phyloP scores from a whole-genome alignment of 345 rosid genomes.

The Gossypium longicalyx region DNA sequence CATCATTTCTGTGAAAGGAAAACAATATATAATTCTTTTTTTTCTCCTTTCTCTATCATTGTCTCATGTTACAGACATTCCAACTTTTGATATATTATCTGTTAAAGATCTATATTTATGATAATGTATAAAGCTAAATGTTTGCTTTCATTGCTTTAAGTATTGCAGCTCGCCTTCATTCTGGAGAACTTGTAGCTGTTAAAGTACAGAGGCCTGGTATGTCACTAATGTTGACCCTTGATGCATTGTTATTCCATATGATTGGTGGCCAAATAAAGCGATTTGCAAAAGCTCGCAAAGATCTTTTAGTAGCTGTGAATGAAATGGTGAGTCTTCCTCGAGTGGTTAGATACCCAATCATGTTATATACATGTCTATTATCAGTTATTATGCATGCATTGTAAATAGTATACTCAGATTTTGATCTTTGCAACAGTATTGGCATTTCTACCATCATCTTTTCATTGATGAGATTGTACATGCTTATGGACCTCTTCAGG shows the following conservation, averaged over 20 bases:
- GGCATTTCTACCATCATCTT: constrained; percentile 13
- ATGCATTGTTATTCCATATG: constrained; percentile 82
- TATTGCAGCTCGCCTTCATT: constrained; percentile 89
- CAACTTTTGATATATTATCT: neutral
- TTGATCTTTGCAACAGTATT: neutral
- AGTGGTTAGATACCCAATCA: neutral
- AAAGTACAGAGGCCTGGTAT: constrained; percentile 98
- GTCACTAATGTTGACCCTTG: constrained; percentile 73
- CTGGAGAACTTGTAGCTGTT: constrained; percentile 97
- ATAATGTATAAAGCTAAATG: constrained; percentile 21
- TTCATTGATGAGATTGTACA: constrained; percentile 25
- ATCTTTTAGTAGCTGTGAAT: constrained; percentile 87
- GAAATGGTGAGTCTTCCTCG: constrained; percentile 63
- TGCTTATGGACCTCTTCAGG: constrained; percentile 42
- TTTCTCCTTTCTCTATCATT: neutral
- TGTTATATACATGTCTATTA: neutral
- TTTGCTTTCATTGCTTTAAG: constrained; percentile 36
- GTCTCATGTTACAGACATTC: neutral
- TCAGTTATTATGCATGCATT: neutral
- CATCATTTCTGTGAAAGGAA: constrained; percentile 13
- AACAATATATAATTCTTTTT: neutral
- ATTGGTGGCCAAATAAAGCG: constrained; percentile 91
- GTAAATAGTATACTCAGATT: neutral
- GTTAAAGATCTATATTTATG: neutral
- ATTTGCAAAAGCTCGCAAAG: constrained; percentile 88